Base-by-base conservation (phyloP, 2,329 filamentous ascomycete genomes). In the Sporothrix pallida region DNA sequence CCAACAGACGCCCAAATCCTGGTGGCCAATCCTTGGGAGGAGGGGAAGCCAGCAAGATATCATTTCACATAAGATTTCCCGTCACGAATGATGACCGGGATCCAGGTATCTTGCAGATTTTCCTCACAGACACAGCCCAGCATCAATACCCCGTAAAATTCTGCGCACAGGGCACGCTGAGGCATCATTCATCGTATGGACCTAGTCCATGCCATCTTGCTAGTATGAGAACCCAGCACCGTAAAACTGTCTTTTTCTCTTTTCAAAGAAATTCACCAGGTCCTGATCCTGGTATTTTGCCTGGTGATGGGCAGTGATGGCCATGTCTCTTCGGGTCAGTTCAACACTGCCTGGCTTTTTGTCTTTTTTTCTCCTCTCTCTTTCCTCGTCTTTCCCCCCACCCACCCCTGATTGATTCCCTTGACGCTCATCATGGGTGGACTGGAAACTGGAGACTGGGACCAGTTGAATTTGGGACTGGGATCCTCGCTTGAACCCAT, bases 341-440 rank as follows among this genome's bases (percentile, higher is more conserved):
- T 42, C 42, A 65, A 67, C 63, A 26, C 63, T 67, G 12, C 48
- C 31, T 48, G 8, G 42, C 44, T 20, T 8, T 31, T 46, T 23
- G 10, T 48, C 10, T 13, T 42, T 10, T 3, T 12, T 63, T n/a
- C 17, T 63, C 12, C 7, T n/a, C 23, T 46, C 37, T 65, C 37
- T 65, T 6, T 42, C 37, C 15, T 42, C 26, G 6, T 12, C 65
- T 12, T 15, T 23, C 15, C 48, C 65, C 48, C 48, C 23, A 56
- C 68, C 17, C 68, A 70, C 68, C 68, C 52, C 68, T 70, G 68
- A 50, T 37, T 68, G 63, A 56, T 69, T 58, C 23, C 50, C 68
- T 70, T 42, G 68, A 70, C 52, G 68, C 68, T 31, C 67, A 69
- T 69, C 48, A 52, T 42, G 46, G 31, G 67, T 54, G 46, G 63